Base-by-base conservation (phyloP, 208 protist species). In the Trypanosoma theileri region DNA sequence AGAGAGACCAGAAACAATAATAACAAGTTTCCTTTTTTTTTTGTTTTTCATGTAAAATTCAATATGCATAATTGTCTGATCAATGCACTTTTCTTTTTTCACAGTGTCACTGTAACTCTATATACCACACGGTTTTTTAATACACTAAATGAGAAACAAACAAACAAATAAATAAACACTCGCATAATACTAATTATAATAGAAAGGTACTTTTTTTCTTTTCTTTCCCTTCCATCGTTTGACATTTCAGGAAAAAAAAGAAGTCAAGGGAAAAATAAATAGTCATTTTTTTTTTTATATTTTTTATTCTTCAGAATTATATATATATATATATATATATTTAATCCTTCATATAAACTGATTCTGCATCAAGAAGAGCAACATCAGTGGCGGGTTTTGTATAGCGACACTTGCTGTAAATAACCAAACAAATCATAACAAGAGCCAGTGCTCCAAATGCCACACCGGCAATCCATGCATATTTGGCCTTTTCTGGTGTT, bases 361-460 rank as follows among this genome's bases (percentile, higher is more conserved):
- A 40, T 46, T 70, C 65, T 6, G 42, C 28, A 6, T 35, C 65
- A 45, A 61, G 45, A 26, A 62, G 42, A 41, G 4, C 17, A 2
- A 45, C 56, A 17, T 70, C 45, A 51, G 0, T 54, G 28, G 22
- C 14, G 1, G 1, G 6, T 4, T 42, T 61, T 21, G 2, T 8
- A 28, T 3, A 4, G 35, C 40, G 40, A 26, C 42, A 70, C 31
- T 44, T 70, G 10, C 44, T 55, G 41, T 40, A 62, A 62, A 62
- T 51, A 10, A 62, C 17, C 65, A 70, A 56, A 21, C 4, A 3
- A 35, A 70, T 61, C 65, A 70, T 70, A 24, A 70, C 10, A 62
- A 61, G 24, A 45, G 22, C 17, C 19, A 70, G 13, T 16, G 6
- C 53, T 22, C 65, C 65, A 70, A 70, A 70, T 6, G 65, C 56